These are phyloP conservation scores for Tephrocybe sp. DNA, from an alignment of 768 basidiomycete species.

Conservation along the genomic window DNA sequence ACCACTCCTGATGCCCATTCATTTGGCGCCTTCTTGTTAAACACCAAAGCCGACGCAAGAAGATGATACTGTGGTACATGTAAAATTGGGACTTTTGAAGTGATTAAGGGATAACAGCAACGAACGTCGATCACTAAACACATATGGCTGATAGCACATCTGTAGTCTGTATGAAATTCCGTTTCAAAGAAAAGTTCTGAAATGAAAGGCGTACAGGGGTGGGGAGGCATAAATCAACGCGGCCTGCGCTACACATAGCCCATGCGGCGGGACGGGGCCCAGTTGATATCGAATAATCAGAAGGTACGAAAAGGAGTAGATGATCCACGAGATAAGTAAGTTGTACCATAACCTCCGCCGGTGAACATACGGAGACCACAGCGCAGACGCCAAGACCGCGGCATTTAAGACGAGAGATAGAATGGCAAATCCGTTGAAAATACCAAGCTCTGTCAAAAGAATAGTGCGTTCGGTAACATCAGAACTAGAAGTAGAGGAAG, in stretches of 20 bases:
- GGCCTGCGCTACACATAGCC: slow-evolving; percentile 22
- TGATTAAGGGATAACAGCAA: too few species aligned
- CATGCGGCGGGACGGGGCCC: slow-evolving; percentile 20
- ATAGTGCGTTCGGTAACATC: too few species aligned
- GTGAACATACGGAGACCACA: slow-evolving; percentile 13
- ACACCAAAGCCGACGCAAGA: too few species aligned
- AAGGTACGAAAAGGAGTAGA: slow-evolving; percentile 23
- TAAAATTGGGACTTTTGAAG: neutral
- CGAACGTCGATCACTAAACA: too few species aligned
- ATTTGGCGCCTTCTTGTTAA: neutral
- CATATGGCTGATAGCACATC: too few species aligned
- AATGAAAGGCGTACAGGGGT: slow-evolving; percentile 17
- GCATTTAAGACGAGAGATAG: slow-evolving; percentile 5
- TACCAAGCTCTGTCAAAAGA: too few species aligned
- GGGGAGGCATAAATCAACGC: slow-evolving; percentile 23
- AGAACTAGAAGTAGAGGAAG: too few species aligned
- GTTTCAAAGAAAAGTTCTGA: neutral
- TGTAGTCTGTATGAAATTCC: too few species aligned
- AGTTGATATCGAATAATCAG: slow-evolving; percentile 21
- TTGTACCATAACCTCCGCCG: slow-evolving; percentile 9
- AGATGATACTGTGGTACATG: too few species aligned
- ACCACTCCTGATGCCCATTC: too few species aligned
- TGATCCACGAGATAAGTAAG: slow-evolving; percentile 19
- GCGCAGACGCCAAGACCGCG: slow-evolving; percentile 5
- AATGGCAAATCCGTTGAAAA: slow-evolving; percentile 7